phyloP scores from a whole-genome alignment of 2,329 filamentous ascomycete genomes.

The Colletotrichum cordylinicola region DNA sequence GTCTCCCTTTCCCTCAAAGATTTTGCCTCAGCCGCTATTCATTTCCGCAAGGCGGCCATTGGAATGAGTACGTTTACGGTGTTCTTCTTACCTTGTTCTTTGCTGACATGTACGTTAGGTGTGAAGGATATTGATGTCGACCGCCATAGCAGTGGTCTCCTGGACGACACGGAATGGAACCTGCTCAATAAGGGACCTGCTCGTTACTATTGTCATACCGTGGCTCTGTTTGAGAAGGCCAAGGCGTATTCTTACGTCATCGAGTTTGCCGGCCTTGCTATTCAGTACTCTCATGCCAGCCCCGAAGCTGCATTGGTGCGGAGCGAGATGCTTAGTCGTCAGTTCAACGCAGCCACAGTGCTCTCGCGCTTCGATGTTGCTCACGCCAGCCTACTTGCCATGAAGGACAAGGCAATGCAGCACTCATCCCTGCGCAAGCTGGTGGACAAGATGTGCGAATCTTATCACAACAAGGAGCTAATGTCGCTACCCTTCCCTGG shows the following conservation, averaged over 20 bases:
- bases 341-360: constrained; percentile 83
- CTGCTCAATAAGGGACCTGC: constrained; percentile 75
- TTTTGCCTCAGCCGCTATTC: constrained; percentile 72
- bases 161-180: constrained; percentile 78
- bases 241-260: constrained; percentile 81
- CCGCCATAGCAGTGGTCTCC: constrained; percentile 67
- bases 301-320: constrained; percentile 49
- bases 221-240: constrained; percentile 79
- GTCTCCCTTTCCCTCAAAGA: constrained; percentile 77
- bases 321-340: constrained; percentile 78
- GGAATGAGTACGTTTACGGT: constrained; percentile 72
- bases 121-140: constrained; percentile 51
- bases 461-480: constrained; percentile 69
- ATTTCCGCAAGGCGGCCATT: constrained; percentile 84
- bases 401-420: constrained; percentile 75
- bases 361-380: constrained; percentile 83
- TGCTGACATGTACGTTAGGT: constrained; percentile 43
- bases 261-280: constrained; percentile 79
- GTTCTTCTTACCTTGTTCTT: constrained; percentile 19
- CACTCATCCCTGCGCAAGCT: constrained; percentile 74
- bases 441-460: constrained; percentile 71
- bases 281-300: constrained; percentile 62
- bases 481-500: constrained; percentile 80
- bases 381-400: constrained; percentile 77
- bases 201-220: constrained; percentile 86